Conservation (phyloP, 352 stramenopile genomes). For the Phytopythium sindhum region DNA sequence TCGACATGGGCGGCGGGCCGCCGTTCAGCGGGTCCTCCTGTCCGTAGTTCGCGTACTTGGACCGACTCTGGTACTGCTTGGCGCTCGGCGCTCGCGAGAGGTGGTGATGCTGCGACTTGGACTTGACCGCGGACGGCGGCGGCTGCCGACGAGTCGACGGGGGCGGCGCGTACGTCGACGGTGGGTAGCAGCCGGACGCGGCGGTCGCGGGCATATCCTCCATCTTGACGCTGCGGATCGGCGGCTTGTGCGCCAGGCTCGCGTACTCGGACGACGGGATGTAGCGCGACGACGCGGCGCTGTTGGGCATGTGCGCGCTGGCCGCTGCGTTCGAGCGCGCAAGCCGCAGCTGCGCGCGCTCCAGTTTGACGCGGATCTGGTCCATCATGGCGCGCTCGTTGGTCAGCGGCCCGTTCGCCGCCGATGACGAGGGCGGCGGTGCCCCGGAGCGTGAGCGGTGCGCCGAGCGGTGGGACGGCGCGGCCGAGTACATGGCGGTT, state of each 20-base stretch:
- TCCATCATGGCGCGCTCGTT: slow-evolving; percentile 70
- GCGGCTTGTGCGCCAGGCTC: slow-evolving; percentile 18
- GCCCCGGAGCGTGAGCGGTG: not conserved
- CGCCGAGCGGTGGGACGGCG: not conserved
- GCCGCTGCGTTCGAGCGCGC: slow-evolving; percentile 24
- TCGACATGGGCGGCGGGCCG: slow-evolving; percentile 32
- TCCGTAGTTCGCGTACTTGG: slow-evolving; percentile 23
- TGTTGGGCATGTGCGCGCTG: slow-evolving; percentile 17
- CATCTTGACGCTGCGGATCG: slow-evolving; percentile 35
- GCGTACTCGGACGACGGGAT: slow-evolving; percentile 34
- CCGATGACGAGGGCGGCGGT: slow-evolving; percentile 6
- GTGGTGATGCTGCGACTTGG: slow-evolving; percentile 14
- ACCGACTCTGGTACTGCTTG: slow-evolving; percentile 43
- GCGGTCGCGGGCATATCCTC: slow-evolving; percentile 36
- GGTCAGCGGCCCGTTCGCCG: slow-evolving; percentile 25
- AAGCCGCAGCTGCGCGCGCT: slow-evolving; percentile 52
- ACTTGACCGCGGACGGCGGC: slow-evolving; percentile 8
- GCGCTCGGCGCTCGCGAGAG: slow-evolving; percentile 14
- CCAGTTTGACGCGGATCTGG: slow-evolving; percentile 66
- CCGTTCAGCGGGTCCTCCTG: slow-evolving; percentile 31
- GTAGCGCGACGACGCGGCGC: slow-evolving; percentile 23
- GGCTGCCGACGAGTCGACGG: slow-evolving; percentile 10
- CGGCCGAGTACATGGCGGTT: not conserved
- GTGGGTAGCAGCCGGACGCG: slow-evolving; percentile 18
- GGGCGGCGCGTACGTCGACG: slow-evolving; percentile 10